These are phyloP conservation scores for Xerocomus spinulosus DNA, from an alignment of 768 basidiomycete genomes.

Conservation along the genomic window DNA sequence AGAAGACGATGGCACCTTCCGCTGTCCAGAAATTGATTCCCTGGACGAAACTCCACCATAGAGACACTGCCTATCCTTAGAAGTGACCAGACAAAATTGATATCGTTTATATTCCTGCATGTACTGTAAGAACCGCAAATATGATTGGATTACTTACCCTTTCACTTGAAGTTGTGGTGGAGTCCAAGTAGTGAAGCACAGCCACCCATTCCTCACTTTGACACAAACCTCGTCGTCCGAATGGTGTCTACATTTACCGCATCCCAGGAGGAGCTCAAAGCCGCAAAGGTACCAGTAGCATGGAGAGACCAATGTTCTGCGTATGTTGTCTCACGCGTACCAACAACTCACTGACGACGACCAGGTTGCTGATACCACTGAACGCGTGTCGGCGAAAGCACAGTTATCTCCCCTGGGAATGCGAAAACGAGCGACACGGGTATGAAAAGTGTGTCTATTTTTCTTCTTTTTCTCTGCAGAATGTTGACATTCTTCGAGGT, in stretches of 20 bases:
- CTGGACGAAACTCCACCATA: too few relatives aligned
- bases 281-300: slow-evolving; percentile 65
- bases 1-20: too few relatives aligned
- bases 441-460: slow-evolving; percentile 69
- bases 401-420: slow-evolving; percentile 86
- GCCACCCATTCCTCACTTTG: slow-evolving; percentile 13
- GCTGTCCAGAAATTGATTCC: too few relatives aligned
- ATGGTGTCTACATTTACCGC: slow-evolving; percentile 78
- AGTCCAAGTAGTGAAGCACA: slow-evolving; percentile 11
- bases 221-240: slow-evolving; percentile 2
- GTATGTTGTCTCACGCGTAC: slow-evolving; percentile 43
- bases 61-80: too few relatives aligned
- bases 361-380: slow-evolving; percentile 78
- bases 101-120: too few relatives aligned
- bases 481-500: slow-evolving; percentile 43
- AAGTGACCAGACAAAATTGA: too few relatives aligned
- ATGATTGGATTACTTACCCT: too few relatives aligned
- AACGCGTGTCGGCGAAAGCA: slow-evolving; percentile 81
- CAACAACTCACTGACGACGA: background rate
- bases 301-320: slow-evolving; percentile 92
- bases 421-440: slow-evolving; percentile 79
- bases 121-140: too few relatives aligned
- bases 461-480: background rate
- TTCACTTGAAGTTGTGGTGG: too few relatives aligned
- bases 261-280: slow-evolving; percentile 79